A percentile compares a stretch with the other conserved stretches of the same genome.
phyloP scores from a whole-genome alignment of 2,329 filamentous ascomycete species.

The Coccinonectria pachysandricola region DNA sequence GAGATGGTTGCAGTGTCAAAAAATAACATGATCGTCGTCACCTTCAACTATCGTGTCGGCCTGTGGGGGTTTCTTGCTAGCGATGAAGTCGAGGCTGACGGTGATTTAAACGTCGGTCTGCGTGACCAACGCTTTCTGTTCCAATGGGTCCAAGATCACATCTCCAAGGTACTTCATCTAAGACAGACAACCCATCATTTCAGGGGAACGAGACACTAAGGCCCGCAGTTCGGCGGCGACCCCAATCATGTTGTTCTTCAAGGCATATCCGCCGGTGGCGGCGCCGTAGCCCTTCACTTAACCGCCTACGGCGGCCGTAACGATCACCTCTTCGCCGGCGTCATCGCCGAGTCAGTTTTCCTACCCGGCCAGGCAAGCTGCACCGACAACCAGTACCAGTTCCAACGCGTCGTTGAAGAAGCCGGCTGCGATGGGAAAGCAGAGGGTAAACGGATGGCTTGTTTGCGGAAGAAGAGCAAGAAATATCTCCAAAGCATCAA shows the following conservation, averaged over 20 bases:
- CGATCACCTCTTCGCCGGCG: slow-evolving; percentile 35
- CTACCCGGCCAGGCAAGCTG: slow-evolving; percentile 37
- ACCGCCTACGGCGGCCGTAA: slow-evolving; percentile 35
- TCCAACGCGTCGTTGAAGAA: slow-evolving; percentile 25
- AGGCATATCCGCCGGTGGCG: slow-evolving; percentile 51
- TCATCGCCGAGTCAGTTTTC: slow-evolving; percentile 37
- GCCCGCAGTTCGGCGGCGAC: slow-evolving; percentile 48
- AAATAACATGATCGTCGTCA: slow-evolving; percentile 42
- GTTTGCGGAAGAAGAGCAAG: slow-evolving; percentile 29
- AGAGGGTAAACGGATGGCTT: slow-evolving; percentile 26
- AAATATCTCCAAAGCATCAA: slow-evolving; percentile 32
- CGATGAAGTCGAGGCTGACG: slow-evolving; percentile 41
- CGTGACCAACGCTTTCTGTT: slow-evolving; percentile 52
- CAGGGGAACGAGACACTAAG: too few relatives aligned
- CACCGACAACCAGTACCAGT: slow-evolving; percentile 37
- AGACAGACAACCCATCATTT: too few relatives aligned
- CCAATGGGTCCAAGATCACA: slow-evolving; percentile 51
- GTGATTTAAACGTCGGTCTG: slow-evolving; percentile 52
- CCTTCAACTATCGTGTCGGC: slow-evolving; percentile 55
- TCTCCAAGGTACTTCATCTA: slow-evolving; percentile 37
- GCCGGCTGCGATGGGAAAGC: slow-evolving; percentile 27
- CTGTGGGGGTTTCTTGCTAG: slow-evolving; percentile 53
- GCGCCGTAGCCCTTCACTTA: slow-evolving; percentile 45
- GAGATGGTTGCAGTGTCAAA: slow-evolving; percentile 34
- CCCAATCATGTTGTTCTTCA: slow-evolving; percentile 49